Base-by-base conservation (phyloP, 768 basidiomycete genomes). In the Boletus barrowsii region DNA sequence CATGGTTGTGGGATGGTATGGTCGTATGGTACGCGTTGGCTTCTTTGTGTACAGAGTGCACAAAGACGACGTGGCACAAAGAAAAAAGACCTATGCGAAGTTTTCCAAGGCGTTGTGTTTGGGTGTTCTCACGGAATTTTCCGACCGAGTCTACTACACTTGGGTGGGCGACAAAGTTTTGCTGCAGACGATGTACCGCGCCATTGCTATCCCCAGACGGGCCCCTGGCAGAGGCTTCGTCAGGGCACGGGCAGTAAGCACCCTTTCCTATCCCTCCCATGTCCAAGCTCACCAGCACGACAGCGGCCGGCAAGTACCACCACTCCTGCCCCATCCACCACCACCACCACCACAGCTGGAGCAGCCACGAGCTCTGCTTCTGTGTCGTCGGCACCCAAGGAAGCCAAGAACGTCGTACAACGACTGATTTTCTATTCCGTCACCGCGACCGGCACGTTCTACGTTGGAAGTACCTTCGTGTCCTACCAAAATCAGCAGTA, bases 401-500 rank as follows among this genome's bases (percentile, higher is more conserved):
- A 83, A 71, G 79, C 80, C 67, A 81, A 74, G 57, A 69, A 72
- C 46, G 54, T 83, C 50, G 71, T 90, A 43, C 80, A 84, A 53
- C 77, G 73, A 48, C 72, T 92, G 48, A 67, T 95, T 32, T 75
- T 86, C 71, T 83, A 87, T 50, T 85, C 90, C 15, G 72, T 86
- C 41, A 78, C 83, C 10, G 77, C 83, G 20, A 82, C 83, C 17
- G 82, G 86, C 45, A 83, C 85, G 17, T 93, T 93, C 76, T 96
- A 94, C 77, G 74, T 86, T 54, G 83, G 86, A 47, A 92, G 92
- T 71, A 82, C 87, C 10, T 88, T 90, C 70, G 73, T 84, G 54
- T 83, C 91, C 20, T 87, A 88, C 75, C 81, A 87, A 63, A 85
- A 82, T 70, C 87, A 86, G 60, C 69, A 76, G 3, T 97, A 95